Evolutionary conservation across 2,329 filamentous ascomycete genomes (phyloP).

Genomic region (Colletotrichum chlorophyti): DNA sequence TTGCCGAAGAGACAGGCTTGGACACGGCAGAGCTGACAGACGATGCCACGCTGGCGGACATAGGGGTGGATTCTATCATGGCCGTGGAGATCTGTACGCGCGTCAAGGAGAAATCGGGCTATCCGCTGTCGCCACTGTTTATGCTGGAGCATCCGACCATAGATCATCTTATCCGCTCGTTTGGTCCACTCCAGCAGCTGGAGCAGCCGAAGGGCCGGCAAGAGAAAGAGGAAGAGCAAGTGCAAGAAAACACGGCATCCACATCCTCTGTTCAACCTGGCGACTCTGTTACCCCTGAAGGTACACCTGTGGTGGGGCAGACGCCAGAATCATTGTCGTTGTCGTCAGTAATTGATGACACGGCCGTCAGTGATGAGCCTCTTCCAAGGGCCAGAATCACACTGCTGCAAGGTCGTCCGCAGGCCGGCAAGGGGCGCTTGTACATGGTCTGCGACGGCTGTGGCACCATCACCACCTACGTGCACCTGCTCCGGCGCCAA

Average conservation of each 20-base stretch:
- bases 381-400: neutral
- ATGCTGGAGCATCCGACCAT: neutral
- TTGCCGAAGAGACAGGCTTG: neutral
- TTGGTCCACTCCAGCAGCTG: neutral
- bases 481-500: neutral
- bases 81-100: constrained; percentile 1
- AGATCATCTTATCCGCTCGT: neutral
- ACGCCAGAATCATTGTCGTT: neutral
- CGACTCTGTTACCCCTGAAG: neutral
- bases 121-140: neutral
- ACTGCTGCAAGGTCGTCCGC: neutral
- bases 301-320: neutral
- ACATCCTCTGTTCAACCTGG: neutral
- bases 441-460: neutral
- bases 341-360: neutral
- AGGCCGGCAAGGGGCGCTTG: neutral
- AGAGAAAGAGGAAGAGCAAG: neutral
- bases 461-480: neutral
- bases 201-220: neutral
- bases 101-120: neutral
- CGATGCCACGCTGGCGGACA: neutral
- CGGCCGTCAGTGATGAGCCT: neutral
- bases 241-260: neutral
- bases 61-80: neutral
- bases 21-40: neutral